Evolutionary conservation across 1,284 basidiomycete genomes (phyloP).

Genomic region (Ganoderma boninense): DNA sequence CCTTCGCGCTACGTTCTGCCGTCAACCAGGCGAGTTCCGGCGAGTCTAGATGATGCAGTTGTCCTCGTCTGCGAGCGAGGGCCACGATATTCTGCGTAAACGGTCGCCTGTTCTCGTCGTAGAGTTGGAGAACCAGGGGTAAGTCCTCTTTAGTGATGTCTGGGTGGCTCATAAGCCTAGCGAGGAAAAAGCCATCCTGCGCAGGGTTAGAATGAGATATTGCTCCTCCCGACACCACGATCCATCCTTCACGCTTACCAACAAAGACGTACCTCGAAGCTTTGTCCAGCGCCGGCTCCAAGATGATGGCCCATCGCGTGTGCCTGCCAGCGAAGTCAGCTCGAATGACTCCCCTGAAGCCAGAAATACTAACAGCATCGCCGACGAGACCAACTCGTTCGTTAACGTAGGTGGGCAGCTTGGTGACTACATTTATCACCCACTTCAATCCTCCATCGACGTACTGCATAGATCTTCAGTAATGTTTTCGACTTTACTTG

Average conservation of each 20-base stretch:
- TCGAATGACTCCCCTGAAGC: neutral
- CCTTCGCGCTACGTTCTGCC: constrained; percentile 12
- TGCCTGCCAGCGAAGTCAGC: constrained; percentile 2
- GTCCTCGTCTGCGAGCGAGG: constrained; percentile 13
- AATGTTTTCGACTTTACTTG: constrained; percentile 17
- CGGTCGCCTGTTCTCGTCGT: constrained; percentile 19
- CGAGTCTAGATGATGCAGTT: constrained; percentile 14
- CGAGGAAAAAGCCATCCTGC: constrained; percentile 21
- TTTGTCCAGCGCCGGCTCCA: constrained; percentile 49
- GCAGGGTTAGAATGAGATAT: neutral
- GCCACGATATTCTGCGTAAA: constrained; percentile 16
- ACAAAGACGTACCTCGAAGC: constrained; percentile 41
- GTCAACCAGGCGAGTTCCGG: constrained; percentile 16
- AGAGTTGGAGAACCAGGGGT: constrained; percentile 9
- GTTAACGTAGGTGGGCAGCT: constrained; percentile 36
- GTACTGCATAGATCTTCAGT: constrained; percentile 40
- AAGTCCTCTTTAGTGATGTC: neutral
- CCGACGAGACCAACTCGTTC: constrained; percentile 39
- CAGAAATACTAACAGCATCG: constrained; percentile 39
- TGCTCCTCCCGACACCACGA: neutral
- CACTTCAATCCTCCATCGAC: constrained; percentile 30
- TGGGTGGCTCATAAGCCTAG: constrained; percentile 13
- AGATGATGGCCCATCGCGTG: constrained; percentile 43
- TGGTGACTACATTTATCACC: constrained; percentile 36
- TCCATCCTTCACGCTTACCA: neutral